Evolutionary conservation across 2,329 filamentous ascomycete species (phyloP).

Genomic region (Esteya vermicola): DNA sequence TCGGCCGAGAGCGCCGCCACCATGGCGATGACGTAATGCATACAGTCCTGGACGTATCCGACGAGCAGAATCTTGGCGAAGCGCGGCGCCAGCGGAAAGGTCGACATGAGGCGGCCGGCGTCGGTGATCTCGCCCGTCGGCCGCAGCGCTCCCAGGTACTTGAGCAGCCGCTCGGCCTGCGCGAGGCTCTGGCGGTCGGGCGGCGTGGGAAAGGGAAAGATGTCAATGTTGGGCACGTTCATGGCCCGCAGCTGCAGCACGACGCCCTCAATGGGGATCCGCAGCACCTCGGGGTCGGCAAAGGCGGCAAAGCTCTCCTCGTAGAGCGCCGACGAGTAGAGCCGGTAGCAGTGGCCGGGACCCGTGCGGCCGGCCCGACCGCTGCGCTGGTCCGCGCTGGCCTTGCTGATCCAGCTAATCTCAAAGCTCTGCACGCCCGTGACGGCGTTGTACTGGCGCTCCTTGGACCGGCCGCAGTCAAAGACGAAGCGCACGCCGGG

Average conservation of each 20-base stretch:
- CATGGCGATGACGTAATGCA: conserved; percentile 75
- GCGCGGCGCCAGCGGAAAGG: conserved; percentile 80
- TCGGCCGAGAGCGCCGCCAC: conserved; percentile 80
- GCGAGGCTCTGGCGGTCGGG: conserved; percentile 63
- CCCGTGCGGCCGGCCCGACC: conserved; percentile 93
- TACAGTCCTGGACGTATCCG: conserved; percentile 66
- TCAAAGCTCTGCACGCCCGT: conserved; percentile 94
- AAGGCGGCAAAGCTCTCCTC: conserved; percentile 81
- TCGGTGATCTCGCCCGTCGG: conserved; percentile 60
- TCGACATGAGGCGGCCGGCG: conserved; percentile 66
- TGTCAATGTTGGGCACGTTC: conserved; percentile 77
- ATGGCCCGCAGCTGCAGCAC: conserved; percentile 92
- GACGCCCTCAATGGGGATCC: conserved; percentile 84
- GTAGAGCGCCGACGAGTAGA: conserved; percentile 91
- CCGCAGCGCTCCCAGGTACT: conserved; percentile 70
- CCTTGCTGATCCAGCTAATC: conserved; percentile 94
- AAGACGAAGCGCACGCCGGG: conserved; percentile 93
- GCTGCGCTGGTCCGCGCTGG: conserved; percentile 78
- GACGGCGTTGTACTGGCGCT: conserved; percentile 72
- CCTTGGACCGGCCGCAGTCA: conserved; percentile 83
- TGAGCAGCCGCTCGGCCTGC: conserved; percentile 74
- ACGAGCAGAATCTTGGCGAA: conserved; percentile 87
- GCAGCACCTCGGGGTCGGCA: conserved; percentile 72
- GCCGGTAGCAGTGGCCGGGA: conserved; percentile 84
- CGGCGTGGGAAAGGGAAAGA: conserved; percentile 91